Base-by-base conservation (phyloP, 768 basidiomycete genomes). In the Boletus rubescentipes region DNA sequence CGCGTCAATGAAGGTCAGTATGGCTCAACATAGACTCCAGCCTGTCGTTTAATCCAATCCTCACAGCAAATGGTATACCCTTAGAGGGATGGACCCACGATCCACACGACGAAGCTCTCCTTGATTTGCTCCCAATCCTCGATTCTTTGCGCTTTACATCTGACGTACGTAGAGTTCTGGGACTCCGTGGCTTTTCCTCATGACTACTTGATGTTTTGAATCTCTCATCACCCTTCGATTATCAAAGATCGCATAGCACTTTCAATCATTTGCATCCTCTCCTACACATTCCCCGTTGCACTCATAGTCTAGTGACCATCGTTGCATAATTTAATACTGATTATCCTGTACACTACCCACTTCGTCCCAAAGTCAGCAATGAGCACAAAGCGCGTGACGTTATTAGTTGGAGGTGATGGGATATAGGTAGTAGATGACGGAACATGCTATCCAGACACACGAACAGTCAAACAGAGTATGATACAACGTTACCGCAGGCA, bases 21-120 rank as follows among this genome's bases (percentile, higher is more conserved):
- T 51, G 4, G 18, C 37, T 46, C 38, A 34, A 36, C 20, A 43
- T 40, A 11, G 29, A 35, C 29, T 38, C n/a, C 29, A 35, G 9
- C 18, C 12, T 48, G 34, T 49, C 43, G 16, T 45, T 42, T 51
- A 40, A 64, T 40, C 18, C 5, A 21, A 16, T 46, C 9, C 9
- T 35, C 23, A 52, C 68, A 98, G 97, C 92, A 49, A 99, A 99
- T 70, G 97, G 94, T 48, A 93, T 99, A 66, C 97, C 97, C 32
- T 93, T 99, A 72, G 96, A 98, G 78, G 97, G 97, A 45, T 98
- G 97, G 97, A 98, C 94, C 21, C 88, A 94, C 55, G 97, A 99
- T 73, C 95, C 93, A 31, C 85, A 87, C 55, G 97, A 99, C 74
- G 93, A 98, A 73, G 97, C 96, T 20, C 77, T 99, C 51, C 86